Evolutionary conservation across 202 grass and related monocot species (phyloP), one percentile per base, ranked within the genome.

Genomic region (Setaria italica): DNA sequence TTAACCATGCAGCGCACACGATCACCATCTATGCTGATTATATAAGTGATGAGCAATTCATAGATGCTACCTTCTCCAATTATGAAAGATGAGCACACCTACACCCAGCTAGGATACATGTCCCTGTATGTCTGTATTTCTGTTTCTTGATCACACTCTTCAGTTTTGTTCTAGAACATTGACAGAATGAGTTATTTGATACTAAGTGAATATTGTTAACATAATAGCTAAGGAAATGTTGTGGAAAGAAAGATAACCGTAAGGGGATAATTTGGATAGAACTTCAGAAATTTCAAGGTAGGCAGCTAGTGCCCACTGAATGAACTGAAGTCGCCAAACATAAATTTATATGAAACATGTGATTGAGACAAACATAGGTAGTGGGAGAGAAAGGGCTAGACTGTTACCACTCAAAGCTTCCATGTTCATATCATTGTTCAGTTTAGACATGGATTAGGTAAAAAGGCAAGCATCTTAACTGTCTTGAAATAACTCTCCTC

Each of bases 381-480:
- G 39, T 45, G 34, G 6, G 72, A 53, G 72, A 41, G 56, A 42
- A 9, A 50, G 19, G 54, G 34, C 37, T 62, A 82, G 72, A 6
- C 1, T 46, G 66, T 66, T 51, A 30, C 56, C 83, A 77, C 30
- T 57, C n/a, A 71, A 77, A 15, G 55, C 64, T 90, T 83, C 51
- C 45, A 70, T 79, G 1, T 70, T 70, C 70, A 60, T 41, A 42
- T 48, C 62, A 54, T 80, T 80, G 67, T 67, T 21, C 63, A 35
- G 12, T 79, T 30, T 53, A 47, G 66, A 45, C 39, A 46, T 34
- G 58, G 29, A 51, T 49, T 70, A 43, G 57, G 80, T 62, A 16
- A 59, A 62, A 82, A 90, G 78, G 68, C 1, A 30, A 46, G 69
- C n/a, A 89, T 59, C 50, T 59, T 74, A 67, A 74, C 30, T 80